Evolutionary conservation across 2,329 filamentous ascomycete species (phyloP), one percentile per base, ranked within the genome.

Genomic region (Grosmannia clavigera): DNA sequence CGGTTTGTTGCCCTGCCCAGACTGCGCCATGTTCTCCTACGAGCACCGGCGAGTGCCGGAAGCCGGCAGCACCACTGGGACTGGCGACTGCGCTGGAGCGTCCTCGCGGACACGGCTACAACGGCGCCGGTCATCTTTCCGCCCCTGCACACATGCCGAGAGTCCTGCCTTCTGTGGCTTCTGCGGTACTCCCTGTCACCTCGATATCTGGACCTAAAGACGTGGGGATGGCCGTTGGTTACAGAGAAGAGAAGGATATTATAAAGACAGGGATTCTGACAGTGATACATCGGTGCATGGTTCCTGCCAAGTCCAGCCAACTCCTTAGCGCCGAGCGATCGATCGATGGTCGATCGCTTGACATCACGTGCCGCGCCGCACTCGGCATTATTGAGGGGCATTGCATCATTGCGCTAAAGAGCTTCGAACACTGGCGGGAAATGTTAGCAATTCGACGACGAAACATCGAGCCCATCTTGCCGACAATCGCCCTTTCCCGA

Each of bases 371-470:
- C 59, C 25, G 22, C 22, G 22, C 22, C 22, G 22, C 22, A 16
- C 29, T 57, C 59, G 53, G 58, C 58, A 60, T 60, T 57, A 12
- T 27, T 25, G 59, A 51, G 61, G 61, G 53, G 57, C 61, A 62
- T 62, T 62, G 61, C 61, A 62, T 62, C 61, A 62, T 62, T 16
- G n/a, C 46, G 61, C 50, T 29, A 57, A 46, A 58, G 55, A 54
- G 35, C 55, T 38, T 16, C n/a, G 19, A 40, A 40, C 12, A 38
- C 12, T 14, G 3, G 12, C 3, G 10, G 12, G 6, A 38, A 38
- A 38, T 38, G 12, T 38, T 5, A 16, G 12, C 14, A 40, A 40
- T 40, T 16, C 33, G 33, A 35, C 33, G 33, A 35, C 33, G 29
- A 38, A 38, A 38, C 35, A 12, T 40, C 14, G 38, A 40, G 38